A percentile compares a stretch with the other conserved stretches of the same genome.
Evolutionary conservation across 2,329 filamentous ascomycete species (phyloP).

Genomic region (Decorospora gaudefroyi): DNA sequence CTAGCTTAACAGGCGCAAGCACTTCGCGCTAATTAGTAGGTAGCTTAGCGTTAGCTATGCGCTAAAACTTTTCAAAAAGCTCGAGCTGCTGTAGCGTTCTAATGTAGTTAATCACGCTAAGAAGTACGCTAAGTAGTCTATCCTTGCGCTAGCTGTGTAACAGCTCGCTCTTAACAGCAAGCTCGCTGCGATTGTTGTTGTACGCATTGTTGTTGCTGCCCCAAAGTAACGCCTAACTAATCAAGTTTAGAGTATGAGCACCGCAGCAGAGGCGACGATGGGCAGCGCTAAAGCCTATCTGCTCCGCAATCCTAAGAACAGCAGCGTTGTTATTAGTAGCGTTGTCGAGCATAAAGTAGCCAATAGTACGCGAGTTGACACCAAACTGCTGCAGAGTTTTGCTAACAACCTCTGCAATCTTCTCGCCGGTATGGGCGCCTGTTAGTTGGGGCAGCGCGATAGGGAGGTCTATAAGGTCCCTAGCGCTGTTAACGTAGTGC

Average conservation of each 20-base stretch:
- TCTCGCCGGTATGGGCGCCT: slow-evolving; percentile 9
- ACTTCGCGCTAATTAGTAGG: not conserved
- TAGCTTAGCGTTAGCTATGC: slow-evolving; percentile 3
- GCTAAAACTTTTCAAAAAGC: slow-evolving; percentile 8
- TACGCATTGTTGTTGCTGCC: not conserved
- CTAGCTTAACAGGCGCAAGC: not conserved
- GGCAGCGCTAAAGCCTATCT: slow-evolving; percentile 1
- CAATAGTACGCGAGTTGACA: slow-evolving; percentile 1
- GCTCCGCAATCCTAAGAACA: not conserved
- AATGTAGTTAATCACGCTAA: slow-evolving; percentile 7
- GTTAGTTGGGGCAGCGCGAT: slow-evolving; percentile 9
- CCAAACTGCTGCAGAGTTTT: slow-evolving; percentile 3
- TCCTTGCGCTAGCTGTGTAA: slow-evolving; percentile 1
- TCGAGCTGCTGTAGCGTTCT: slow-evolving; percentile 10
- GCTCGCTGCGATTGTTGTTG: not conserved
- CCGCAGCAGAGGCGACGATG: slow-evolving; percentile 5
- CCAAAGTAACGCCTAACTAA: slow-evolving; percentile 1
- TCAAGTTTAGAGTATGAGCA: slow-evolving; percentile 4
- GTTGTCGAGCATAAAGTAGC: too few species aligned
- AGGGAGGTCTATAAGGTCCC: slow-evolving; percentile 5
- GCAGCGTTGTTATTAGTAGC: slow-evolving; percentile 4
- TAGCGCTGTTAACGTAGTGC: slow-evolving; percentile 4
- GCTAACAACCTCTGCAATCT: slow-evolving; percentile 5
- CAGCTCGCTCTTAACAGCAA: slow-evolving; percentile 1
- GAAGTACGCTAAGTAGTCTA: slow-evolving; percentile 1